Conservation (phyloP, 108 stramenopile species). For the Skeletonema marinoi region DNA sequence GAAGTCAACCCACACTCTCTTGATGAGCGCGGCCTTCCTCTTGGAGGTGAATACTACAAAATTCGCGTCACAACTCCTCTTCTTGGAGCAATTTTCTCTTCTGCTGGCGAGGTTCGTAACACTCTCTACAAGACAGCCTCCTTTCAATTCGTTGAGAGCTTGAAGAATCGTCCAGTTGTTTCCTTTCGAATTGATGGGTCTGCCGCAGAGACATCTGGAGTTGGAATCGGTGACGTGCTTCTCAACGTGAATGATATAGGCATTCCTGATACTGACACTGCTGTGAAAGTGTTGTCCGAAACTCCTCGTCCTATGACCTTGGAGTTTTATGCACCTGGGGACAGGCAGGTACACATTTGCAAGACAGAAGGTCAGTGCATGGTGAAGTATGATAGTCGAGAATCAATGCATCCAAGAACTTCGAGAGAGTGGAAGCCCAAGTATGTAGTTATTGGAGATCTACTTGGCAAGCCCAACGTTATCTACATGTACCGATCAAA, state of each 20-base stretch:
- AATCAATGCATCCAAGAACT: constrained; percentile 13
- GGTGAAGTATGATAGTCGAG: constrained; percentile 47
- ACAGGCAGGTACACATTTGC: constrained; percentile 18
- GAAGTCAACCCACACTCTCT: constrained; percentile 21
- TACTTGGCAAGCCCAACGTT: constrained; percentile 31
- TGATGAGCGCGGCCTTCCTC: constrained; percentile 22
- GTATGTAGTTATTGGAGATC: constrained; percentile 49
- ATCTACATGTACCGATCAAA: constrained; percentile 47
- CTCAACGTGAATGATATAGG: constrained; percentile 29
- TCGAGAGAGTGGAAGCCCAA: constrained; percentile 40
- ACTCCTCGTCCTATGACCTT: constrained; percentile 35
- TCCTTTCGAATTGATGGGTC: constrained; percentile 29
- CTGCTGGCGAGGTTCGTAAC: constrained; percentile 12
- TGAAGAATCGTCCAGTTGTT: constrained; percentile 38
- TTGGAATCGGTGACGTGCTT: constrained; percentile 27
- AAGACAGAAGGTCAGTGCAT: constrained; percentile 35
- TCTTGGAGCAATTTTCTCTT: constrained; percentile 37
- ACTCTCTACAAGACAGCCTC: constrained; percentile 23
- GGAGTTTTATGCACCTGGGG: constrained; percentile 19
- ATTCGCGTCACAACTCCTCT: constrained; percentile 17
- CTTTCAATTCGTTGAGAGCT: constrained; percentile 6
- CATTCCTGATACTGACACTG: constrained; percentile 14
- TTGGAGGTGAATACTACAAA: constrained; percentile 36
- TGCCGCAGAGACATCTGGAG: constrained; percentile 29
- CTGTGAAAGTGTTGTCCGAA: constrained; percentile 6